Conservation (phyloP, 2,329 filamentous ascomycete genomes). For the Talaromyces sp. region DNA sequence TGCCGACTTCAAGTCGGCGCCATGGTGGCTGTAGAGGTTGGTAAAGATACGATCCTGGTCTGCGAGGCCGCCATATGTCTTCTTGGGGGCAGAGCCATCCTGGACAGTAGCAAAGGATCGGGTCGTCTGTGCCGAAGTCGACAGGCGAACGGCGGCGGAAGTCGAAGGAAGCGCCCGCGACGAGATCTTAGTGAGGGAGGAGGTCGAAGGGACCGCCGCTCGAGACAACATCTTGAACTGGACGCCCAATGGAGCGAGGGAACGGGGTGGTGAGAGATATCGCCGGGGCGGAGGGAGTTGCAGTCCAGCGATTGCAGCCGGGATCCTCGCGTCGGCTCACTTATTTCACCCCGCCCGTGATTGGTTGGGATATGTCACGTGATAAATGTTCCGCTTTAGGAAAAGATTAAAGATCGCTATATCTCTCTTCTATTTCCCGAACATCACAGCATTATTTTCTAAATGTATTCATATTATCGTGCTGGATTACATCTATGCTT, state of each 20-base stretch:
- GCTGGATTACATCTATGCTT: not conserved
- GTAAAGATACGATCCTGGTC: conserved; percentile 99
- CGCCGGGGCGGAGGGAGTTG: conserved; percentile 3
- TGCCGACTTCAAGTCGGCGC: conserved; percentile 83
- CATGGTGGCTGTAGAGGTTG: conserved; percentile 93
- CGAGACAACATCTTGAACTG: conserved; percentile 40
- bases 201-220: conserved; percentile 40
- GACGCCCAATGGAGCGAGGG: conserved; percentile 29
- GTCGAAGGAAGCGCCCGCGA: conserved; percentile 34
- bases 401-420: not conserved
- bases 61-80: conserved; percentile 76
- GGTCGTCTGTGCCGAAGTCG: conserved; percentile 21
- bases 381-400: conserved; percentile 2
- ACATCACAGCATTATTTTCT: not conserved
- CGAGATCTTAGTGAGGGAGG: conserved; percentile 34
- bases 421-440: not conserved
- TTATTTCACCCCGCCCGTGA: conserved; percentile 30
- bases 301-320: conserved; percentile 3
- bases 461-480: not conserved
- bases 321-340: conserved; percentile 8
- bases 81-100: conserved; percentile 56
- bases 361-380: conserved; percentile 29
- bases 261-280: conserved; percentile 12
- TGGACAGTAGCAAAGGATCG: conserved; percentile 78
- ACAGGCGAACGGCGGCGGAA: conserved; percentile 25